Evolutionary conservation across 2,329 filamentous ascomycete genomes (phyloP), one percentile per base, ranked within the genome.

Genomic region (Arthrobotrys entomopaga): DNA sequence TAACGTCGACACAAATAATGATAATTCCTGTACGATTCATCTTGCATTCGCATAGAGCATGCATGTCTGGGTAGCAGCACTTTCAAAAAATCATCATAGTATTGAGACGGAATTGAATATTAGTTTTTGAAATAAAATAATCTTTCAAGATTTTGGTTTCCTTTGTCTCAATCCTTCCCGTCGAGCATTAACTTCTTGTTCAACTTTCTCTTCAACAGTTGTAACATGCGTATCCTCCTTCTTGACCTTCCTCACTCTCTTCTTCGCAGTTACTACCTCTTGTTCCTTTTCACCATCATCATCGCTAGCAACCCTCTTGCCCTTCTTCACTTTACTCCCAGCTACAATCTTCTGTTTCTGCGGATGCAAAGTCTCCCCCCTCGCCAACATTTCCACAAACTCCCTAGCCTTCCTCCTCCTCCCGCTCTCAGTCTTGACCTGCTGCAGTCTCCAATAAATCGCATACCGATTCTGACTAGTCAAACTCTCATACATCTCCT

Each of bases 401-500:
- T 83, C 79, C 24, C 78, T 79, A 22, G 86, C 84, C 65, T 48
- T 64, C 48, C 24, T 72, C 46, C 26, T 53, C 46, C 26, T 64
- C 48, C 67, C 67, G 2, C 16, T 81, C 82, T 83, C 42, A 82
- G 81, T 5, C 82, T 85, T 72, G 43, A 72, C 24, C 53, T 65
- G 53, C 75, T 83, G 80, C 13, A 87, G 76, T 15, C 84, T 80
- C 77, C 81, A 82, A 2, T 87, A 76, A 13, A 86, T 83, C 0
- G 81, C 53, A 77, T 84, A 87, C 3, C 83, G 80, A 65, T 84
- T 82, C 3, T 82, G 80, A 77, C 82, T 84, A 19, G 80, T 82
- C 77, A 88, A 70, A 1, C 76, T 76, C 2, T 83, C 81, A 74
- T 85, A 87, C 38, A 81, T 82, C 0, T 67, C 76, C 15, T 81